phyloP scores from a whole-genome alignment of 495 filamentous ascomycete species.

The Parathielavia appendiculata region DNA sequence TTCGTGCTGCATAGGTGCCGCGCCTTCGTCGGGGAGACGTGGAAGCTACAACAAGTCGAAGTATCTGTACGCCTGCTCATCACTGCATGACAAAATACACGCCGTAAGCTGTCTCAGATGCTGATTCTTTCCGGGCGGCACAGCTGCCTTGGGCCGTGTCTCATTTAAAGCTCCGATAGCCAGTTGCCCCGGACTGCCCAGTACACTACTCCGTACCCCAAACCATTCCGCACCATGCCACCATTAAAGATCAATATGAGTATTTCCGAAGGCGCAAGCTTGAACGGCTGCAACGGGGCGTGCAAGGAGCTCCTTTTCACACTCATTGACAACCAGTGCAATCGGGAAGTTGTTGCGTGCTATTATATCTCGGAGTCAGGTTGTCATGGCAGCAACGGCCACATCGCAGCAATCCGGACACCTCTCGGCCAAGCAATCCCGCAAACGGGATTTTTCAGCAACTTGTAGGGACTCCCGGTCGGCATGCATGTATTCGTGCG shows the following conservation, averaged over 20 bases:
- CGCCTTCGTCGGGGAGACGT: too few relatives aligned
- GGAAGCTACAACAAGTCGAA: too few relatives aligned
- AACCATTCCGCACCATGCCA: neutral
- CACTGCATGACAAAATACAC: too few relatives aligned
- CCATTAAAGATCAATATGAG: slow-evolving; percentile 6
- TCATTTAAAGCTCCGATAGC: neutral
- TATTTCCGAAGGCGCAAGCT: neutral
- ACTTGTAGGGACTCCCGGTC: neutral
- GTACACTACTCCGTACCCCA: neutral
- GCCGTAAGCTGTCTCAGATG: slow-evolving; percentile 3
- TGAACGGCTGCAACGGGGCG: neutral
- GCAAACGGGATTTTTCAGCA: neutral
- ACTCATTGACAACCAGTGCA: neutral
- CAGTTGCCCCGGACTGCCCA: neutral
- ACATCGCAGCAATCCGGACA: neutral
- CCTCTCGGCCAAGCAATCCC: neutral
- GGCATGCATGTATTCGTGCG: neutral
- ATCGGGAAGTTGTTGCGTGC: too few relatives aligned
- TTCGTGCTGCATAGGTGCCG: too few relatives aligned
- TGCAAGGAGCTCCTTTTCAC: neutral
- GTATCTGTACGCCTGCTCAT: too few relatives aligned
- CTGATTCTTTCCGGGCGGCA: neutral
- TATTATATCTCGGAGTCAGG: neutral
- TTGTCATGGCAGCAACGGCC: neutral
- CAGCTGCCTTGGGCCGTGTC: neutral